Evolutionary conservation across 202 grass and related monocot genomes (phyloP).

Genomic region (Thinopyrum obtusiflorum): DNA sequence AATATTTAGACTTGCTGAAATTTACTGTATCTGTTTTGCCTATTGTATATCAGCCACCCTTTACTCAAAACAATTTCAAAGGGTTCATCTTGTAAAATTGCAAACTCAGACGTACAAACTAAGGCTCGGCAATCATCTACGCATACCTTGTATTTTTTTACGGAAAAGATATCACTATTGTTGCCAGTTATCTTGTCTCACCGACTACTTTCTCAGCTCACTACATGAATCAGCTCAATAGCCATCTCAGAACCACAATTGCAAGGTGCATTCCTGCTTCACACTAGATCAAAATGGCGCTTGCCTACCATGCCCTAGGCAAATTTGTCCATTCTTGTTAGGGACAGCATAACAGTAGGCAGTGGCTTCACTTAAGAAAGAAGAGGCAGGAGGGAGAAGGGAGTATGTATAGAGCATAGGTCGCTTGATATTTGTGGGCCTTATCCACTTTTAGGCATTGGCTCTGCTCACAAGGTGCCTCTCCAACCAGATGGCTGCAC

Average conservation of each 20-base stretch:
- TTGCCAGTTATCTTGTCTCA: neutral
- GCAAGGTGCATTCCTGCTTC: neutral
- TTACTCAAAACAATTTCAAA: neutral
- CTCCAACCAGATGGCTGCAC: neutral
- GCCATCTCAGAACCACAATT: neutral
- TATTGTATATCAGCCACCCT: neutral
- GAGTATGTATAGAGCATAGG: neutral
- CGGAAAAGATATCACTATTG: neutral
- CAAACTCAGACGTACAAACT: neutral
- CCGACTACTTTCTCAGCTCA: constrained; percentile 1
- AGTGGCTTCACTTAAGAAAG: constrained; percentile 11
- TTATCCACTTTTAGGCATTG: neutral
- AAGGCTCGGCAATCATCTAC: neutral
- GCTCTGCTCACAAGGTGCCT: neutral
- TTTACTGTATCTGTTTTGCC: neutral
- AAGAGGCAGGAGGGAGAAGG: constrained; percentile 9
- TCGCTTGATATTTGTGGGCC: neutral
- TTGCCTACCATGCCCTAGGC: neutral
- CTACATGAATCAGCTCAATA: neutral
- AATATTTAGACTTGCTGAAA: neutral
- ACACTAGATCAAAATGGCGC: neutral
- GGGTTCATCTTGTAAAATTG: neutral
- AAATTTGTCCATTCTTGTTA: neutral
- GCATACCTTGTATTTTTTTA: neutral
- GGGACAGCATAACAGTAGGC: neutral